These are phyloP conservation scores for Didymella lethalis DNA, from an alignment of 2,329 filamentous ascomycete genomes.

Conservation along the genomic window DNA sequence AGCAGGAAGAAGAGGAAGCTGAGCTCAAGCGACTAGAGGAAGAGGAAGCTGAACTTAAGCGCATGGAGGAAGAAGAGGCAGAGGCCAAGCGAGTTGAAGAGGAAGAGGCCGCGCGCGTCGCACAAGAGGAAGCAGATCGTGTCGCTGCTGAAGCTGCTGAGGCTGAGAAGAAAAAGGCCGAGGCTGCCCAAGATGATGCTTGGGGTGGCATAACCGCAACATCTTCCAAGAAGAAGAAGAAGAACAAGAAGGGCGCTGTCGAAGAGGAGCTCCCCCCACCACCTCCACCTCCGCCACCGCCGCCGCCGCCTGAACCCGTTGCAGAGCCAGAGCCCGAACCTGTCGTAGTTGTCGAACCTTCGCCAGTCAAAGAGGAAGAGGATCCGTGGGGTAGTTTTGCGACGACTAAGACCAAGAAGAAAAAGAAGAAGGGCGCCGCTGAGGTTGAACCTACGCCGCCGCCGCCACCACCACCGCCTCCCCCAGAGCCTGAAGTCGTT, in stretches of 20 bases:
- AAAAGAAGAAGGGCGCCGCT: constrained; percentile 41
- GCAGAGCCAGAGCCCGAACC: constrained; percentile 48
- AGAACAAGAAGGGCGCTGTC: constrained; percentile 37
- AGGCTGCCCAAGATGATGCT: constrained; percentile 46
- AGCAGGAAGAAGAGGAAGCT: constrained; percentile 35
- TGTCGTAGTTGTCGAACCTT: constrained; percentile 38
- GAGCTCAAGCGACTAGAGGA: constrained; percentile 21
- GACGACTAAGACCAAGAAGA: constrained; percentile 19
- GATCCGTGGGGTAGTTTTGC: constrained; percentile 36
- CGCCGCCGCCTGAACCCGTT: constrained; percentile 42
- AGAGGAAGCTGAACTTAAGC: constrained; percentile 38
- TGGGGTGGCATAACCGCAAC: constrained; percentile 32
- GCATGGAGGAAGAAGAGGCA: constrained; percentile 35
- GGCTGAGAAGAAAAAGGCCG: constrained; percentile 42
- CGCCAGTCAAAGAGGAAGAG: constrained; percentile 44
- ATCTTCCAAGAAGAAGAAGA: constrained; percentile 50
- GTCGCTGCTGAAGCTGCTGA: constrained; percentile 29
- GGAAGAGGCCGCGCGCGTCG: constrained; percentile 27
- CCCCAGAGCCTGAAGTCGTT: constrained; percentile 27
- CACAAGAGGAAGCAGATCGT: constrained; percentile 26
- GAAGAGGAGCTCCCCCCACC: constrained; percentile 31
- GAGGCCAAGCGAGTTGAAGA: constrained; percentile 38
- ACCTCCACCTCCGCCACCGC: constrained; percentile 33
- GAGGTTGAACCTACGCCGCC: constrained; percentile 35
- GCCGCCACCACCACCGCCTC: constrained; percentile 29